Evolutionary conservation across 805 yeast genomes (phyloP).

Genomic region (Myxozyma neglecta): DNA sequence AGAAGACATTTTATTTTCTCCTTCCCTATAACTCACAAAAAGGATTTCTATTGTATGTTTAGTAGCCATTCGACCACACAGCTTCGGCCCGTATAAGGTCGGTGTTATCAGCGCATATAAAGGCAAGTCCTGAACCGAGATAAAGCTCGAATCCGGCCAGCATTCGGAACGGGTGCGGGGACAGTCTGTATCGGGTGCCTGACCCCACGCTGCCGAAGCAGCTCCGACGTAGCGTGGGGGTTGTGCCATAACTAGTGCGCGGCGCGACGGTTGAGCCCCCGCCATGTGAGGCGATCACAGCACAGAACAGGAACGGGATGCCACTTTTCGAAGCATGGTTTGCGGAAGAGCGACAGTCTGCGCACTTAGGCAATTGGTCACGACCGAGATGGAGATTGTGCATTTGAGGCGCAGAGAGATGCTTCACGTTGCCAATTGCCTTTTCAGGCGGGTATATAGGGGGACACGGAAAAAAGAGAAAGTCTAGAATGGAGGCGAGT

Average conservation of each 20-base stretch:
- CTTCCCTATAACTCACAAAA: too few relatives aligned
- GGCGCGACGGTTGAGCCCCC: slow-evolving; percentile 1
- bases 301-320: not conserved
- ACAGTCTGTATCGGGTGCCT: slow-evolving; percentile 8
- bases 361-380: not conserved
- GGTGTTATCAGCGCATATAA: not conserved
- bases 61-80: too few relatives aligned
- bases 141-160: not conserved
- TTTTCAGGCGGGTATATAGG: not conserved
- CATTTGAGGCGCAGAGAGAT: too few relatives aligned
- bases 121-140: not conserved
- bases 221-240: not conserved
- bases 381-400: too few relatives aligned
- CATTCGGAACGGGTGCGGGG: slow-evolving; percentile 1
- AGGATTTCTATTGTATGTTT: too few relatives aligned
- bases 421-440: too few relatives aligned
- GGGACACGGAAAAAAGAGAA: not conserved
- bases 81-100: too few relatives aligned
- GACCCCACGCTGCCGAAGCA: slow-evolving; percentile 4
- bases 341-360: not conserved
- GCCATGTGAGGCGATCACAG: slow-evolving; percentile 4
- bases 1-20: too few relatives aligned
- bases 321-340: not conserved
- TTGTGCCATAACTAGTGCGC: not conserved
- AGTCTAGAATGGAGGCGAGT: not conserved